Evolutionary conservation across 2,329 filamentous ascomycete species (phyloP).

Genomic region (Fusarium anthophilum): DNA sequence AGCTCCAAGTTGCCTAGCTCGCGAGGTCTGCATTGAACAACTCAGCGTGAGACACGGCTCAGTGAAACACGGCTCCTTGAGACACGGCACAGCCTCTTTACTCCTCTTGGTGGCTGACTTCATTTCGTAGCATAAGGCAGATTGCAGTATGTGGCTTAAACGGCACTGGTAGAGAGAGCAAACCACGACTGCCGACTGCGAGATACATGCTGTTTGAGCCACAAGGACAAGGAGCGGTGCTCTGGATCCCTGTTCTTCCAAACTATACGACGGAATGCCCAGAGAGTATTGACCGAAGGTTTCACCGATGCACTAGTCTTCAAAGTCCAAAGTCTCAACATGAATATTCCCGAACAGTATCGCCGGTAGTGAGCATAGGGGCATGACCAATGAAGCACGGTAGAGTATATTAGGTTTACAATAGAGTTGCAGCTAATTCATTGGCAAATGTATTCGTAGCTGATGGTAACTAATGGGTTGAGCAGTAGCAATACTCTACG

Average conservation of each 20-base stretch:
- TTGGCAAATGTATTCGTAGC: neutral
- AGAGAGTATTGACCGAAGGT: neutral
- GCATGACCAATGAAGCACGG: neutral
- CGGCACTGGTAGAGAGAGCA: neutral
- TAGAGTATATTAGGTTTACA: neutral
- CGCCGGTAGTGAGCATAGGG: neutral
- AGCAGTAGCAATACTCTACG: neutral
- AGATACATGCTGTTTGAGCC: neutral
- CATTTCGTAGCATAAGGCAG: too few relatives aligned
- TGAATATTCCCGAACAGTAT: neutral
- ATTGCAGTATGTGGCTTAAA: neutral
- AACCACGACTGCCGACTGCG: neutral
- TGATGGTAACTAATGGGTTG: fast-evolving
- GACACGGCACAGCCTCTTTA: neutral
- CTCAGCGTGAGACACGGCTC: neutral
- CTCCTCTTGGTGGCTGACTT: neutral
- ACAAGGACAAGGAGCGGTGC: neutral
- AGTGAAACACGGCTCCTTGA: neutral
- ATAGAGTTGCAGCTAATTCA: neutral
- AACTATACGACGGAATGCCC: neutral
- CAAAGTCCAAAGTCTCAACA: neutral
- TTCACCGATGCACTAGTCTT: neutral
- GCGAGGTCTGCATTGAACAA: neutral
- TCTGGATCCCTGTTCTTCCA: neutral
- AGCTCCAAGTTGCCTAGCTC: fast-evolving